Evolutionary conservation across 768 basidiomycete genomes (phyloP), one percentile per base, ranked within the genome.

Genomic region (Mycena haematopus): DNA sequence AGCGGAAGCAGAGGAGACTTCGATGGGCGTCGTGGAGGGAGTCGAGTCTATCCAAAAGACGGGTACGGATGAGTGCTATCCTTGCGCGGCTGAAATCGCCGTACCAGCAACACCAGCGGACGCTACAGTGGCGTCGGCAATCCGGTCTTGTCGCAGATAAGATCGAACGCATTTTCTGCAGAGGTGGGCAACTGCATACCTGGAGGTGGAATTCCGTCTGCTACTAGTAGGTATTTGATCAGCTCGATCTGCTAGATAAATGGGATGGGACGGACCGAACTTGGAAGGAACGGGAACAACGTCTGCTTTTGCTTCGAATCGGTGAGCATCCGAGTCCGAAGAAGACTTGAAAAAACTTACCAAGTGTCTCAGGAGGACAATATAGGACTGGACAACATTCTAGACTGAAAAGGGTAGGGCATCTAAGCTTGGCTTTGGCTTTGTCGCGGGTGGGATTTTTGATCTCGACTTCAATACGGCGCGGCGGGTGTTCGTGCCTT

Each of bases 401-500:
- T 6, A 47, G 22, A 33, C 15, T 36, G 9, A 15, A 6, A 14
- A n/a, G 19, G 0, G 8, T 29, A n/a, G 15, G 51, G 47, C 46
- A 24, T 31, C 7, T 53, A 21, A 15, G 24, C 31, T 55, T 49
- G 29, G 33, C 40, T 31, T 31, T 31, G 29, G 29, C 29, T 31
- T 31, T 31, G 42, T 2, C 24, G 10, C n/a, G 38, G 19, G 53
- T 24, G 40, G 31, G 49, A 50, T 56, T 52, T 17, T 25, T 40
- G 7, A n/a, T 38, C 56, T 27, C 24, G 50, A 45, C 55, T 36
- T 44, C 13, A 5, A 62, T n/a, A 1, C 60, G 60, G 1, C 42
- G 50, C 50, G 17, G 19, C 7, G 42, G 10, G 10, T 17, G n/a
- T 11, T n/a, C 35, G 13, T 63, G 62, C 6, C 4, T 3, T 0